A percentile compares a stretch with the other conserved stretches of the same genome.
Evolutionary conservation across 2,329 filamentous ascomycete genomes (phyloP).

Genomic region (Venturia oleaginea): DNA sequence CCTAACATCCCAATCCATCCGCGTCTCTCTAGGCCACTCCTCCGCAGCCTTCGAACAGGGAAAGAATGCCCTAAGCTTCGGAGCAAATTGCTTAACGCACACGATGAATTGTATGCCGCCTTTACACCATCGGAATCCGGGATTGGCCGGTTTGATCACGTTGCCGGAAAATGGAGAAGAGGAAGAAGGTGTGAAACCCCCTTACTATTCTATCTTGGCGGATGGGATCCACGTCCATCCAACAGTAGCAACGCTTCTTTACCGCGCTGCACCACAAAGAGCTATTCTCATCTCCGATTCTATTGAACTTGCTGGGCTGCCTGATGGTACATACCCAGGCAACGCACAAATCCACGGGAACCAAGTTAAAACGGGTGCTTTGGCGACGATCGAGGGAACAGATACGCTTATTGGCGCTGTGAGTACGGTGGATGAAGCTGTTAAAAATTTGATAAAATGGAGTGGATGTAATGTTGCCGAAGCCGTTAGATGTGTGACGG

Average conservation of each 20-base stretch:
- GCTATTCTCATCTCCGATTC: slow-evolving; percentile 46
- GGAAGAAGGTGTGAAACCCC: slow-evolving; percentile 18
- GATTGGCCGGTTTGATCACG: slow-evolving; percentile 37
- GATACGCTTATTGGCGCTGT: slow-evolving; percentile 48
- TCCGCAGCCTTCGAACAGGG: slow-evolving; percentile 41
- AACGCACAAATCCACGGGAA: slow-evolving; percentile 43
- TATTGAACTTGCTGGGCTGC: slow-evolving; percentile 45
- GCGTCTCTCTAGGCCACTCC: slow-evolving; percentile 43
- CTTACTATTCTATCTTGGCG: slow-evolving; percentile 45
- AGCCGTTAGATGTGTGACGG: slow-evolving; percentile 40
- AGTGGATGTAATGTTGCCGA: slow-evolving; percentile 38
- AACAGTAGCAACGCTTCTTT: slow-evolving; percentile 38
- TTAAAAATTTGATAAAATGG: slow-evolving; percentile 41
- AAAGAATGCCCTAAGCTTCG: slow-evolving; percentile 35
- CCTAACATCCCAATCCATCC: slow-evolving; percentile 32
- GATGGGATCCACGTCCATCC: slow-evolving; percentile 48
- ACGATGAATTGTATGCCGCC: slow-evolving; percentile 47
- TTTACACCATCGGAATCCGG: slow-evolving; percentile 42
- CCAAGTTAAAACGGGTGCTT: slow-evolving; percentile 41
- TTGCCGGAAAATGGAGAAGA: slow-evolving; percentile 19
- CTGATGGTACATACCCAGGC: slow-evolving; percentile 42
- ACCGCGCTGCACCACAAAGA: slow-evolving; percentile 36
- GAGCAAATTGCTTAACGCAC: slow-evolving; percentile 45
- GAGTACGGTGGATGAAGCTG: slow-evolving; percentile 41
- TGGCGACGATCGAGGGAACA: slow-evolving; percentile 43